phyloP scores from a whole-genome alignment of 2,329 filamentous ascomycete species.

The Sporothrix curviconia region DNA sequence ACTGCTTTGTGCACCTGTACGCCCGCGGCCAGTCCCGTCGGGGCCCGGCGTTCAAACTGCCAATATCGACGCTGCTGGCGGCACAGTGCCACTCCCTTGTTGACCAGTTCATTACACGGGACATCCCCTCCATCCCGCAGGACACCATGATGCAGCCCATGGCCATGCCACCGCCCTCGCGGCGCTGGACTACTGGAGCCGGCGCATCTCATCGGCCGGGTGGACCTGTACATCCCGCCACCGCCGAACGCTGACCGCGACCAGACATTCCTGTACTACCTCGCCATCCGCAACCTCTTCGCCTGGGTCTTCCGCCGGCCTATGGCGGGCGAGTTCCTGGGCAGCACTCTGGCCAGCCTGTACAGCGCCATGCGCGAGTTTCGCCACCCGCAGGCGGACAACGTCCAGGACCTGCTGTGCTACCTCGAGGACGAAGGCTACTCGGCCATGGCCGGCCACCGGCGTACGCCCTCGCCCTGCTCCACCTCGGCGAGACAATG shows the following conservation, averaged over 20 bases:
- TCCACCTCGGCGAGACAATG: slow-evolving; percentile 62
- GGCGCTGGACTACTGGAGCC: slow-evolving; percentile 16
- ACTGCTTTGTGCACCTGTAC: slow-evolving; percentile 66
- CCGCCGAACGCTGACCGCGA: slow-evolving; percentile 47
- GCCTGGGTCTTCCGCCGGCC: slow-evolving; percentile 62
- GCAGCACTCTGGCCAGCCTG: slow-evolving; percentile 57
- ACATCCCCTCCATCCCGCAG: slow-evolving; percentile 21
- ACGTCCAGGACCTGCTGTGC: slow-evolving; percentile 52
- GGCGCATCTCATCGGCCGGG: slow-evolving; percentile 21
- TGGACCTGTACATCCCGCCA: slow-evolving; percentile 65
- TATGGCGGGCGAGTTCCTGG: slow-evolving; percentile 61
- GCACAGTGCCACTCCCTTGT: slow-evolving; percentile 56
- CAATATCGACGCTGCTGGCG: slow-evolving; percentile 50
- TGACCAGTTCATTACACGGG: slow-evolving; percentile 39
- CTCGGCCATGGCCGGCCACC: slow-evolving; percentile 57
- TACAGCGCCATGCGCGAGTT: slow-evolving; percentile 59
- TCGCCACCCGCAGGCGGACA: slow-evolving; percentile 47
- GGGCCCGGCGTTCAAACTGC: slow-evolving; percentile 62
- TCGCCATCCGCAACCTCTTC: slow-evolving; percentile 68
- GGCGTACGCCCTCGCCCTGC: slow-evolving; percentile 59
- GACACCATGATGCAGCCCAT: slow-evolving; percentile 13
- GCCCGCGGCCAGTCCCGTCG: slow-evolving; percentile 56
- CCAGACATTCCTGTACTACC: slow-evolving; percentile 55
- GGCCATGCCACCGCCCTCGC: slow-evolving; percentile 23
- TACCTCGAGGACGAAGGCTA: slow-evolving; percentile 68